Percentiles rank a stretch among this genome's conserved stretches.
Conservation (phyloP, 2,329 filamentous ascomycete species). For the Botrytis medusae region DNA sequence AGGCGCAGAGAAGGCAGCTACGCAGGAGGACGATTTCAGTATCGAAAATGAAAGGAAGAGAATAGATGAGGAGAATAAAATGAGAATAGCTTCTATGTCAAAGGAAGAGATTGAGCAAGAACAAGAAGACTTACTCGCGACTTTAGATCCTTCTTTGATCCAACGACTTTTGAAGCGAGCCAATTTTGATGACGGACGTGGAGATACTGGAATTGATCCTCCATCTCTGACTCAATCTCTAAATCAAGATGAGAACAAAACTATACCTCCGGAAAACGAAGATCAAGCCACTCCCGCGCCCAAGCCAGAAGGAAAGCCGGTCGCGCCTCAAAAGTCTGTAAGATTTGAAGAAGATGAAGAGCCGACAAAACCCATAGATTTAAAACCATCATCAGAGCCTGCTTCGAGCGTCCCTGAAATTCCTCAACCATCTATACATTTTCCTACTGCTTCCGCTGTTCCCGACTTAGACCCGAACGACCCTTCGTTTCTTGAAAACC, state of each 20-base stretch:
- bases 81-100: conserved; percentile 75
- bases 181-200: conserved; percentile 40
- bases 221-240: conserved; percentile 3
- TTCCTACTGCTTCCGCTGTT: conserved; percentile 46
- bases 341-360: conserved; percentile 42
- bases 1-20: conserved; percentile 27
- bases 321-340: conserved; percentile 46
- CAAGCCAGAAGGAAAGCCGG: conserved; percentile 31
- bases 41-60: conserved; percentile 61
- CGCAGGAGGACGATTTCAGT: conserved; percentile 30
- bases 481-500: conserved; percentile 76
- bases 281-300: conserved; percentile 29
- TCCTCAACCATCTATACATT: conserved; percentile 43
- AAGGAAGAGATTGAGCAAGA: conserved; percentile 78
- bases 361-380: conserved; percentile 46
- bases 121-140: conserved; percentile 74
- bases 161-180: conserved; percentile 63
- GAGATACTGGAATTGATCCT: conserved; percentile 37
- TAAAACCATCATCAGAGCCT: conserved; percentile 40
- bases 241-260: conserved; percentile 8
- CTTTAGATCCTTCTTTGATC: conserved; percentile 72
- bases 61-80: conserved; percentile 82
- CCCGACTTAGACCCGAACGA: conserved; percentile 82
- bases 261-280: neutral
- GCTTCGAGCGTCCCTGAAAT: conserved; percentile 59